A percentile compares a stretch with the other conserved stretches of the same genome.
phyloP scores from a whole-genome alignment of 495 filamentous ascomycete genomes.

The Xylaria curta region DNA sequence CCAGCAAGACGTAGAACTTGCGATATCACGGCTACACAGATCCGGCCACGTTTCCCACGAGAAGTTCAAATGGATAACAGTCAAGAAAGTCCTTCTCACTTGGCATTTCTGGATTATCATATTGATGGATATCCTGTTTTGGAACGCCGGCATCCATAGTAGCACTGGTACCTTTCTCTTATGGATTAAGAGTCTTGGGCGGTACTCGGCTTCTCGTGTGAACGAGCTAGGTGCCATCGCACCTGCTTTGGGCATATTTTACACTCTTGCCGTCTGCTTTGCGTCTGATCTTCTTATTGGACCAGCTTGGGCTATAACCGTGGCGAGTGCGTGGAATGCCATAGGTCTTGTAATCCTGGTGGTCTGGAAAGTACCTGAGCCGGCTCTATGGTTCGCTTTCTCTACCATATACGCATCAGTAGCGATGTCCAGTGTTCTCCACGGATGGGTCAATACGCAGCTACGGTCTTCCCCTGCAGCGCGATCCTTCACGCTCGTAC shows the following conservation, averaged over 20 bases:
- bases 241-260: conserved; percentile 53
- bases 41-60: conserved; percentile 42
- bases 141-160: conserved; percentile 50
- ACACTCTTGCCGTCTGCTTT: conserved; percentile 53
- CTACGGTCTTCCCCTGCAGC: conserved; percentile 39
- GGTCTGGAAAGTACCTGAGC: conserved; percentile 55
- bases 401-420: conserved; percentile 39
- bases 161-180: conserved; percentile 49
- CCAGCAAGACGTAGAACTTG: conserved; percentile 46
- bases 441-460: conserved; percentile 44
- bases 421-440: conserved; percentile 43
- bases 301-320: conserved; percentile 47
- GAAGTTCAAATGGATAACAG: conserved; percentile 37
- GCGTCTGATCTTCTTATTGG: conserved; percentile 50
- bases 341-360: conserved; percentile 42
- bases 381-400: conserved; percentile 57
- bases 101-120: conserved; percentile 49
- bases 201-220: conserved; percentile 36
- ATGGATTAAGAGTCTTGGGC: conserved; percentile 45
- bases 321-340: conserved; percentile 38
- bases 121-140: conserved; percentile 56
- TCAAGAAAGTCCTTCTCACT: conserved; percentile 41
- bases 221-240: conserved; percentile 44
- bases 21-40: conserved; percentile 43
- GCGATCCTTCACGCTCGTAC: conserved; percentile 39